phyloP scores from a whole-genome alignment of 257 asterid genomes.

The Solanum clarkiae region DNA sequence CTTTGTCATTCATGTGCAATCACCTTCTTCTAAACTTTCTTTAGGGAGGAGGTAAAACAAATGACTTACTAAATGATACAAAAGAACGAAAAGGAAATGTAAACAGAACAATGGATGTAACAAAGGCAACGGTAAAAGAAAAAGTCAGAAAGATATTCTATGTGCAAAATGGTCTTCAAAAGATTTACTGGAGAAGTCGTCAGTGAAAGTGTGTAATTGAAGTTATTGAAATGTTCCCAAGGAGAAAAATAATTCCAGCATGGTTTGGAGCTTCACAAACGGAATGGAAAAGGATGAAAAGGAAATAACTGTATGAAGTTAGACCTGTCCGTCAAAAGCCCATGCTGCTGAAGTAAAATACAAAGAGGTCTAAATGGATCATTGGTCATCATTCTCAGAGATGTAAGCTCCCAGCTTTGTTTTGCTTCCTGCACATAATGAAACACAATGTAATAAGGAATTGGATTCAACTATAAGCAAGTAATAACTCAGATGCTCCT shows the following conservation, averaged over 20 bases:
- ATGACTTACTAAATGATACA: not conserved
- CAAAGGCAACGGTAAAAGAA: not conserved
- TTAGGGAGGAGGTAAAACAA: not conserved
- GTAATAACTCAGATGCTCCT: not conserved
- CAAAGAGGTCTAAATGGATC: conserved; percentile 71
- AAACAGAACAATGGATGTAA: not conserved
- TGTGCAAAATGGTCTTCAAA: not conserved
- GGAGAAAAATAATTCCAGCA: not conserved
- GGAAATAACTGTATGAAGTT: not conserved
- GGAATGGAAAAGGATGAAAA: not conserved
- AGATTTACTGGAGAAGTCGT: not conserved
- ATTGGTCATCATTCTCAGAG: conserved; percentile 13
- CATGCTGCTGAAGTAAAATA: conserved; percentile 36
- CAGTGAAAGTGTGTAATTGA: not conserved
- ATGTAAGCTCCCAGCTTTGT: conserved; percentile 11
- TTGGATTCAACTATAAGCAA: not conserved
- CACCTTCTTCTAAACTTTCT: not conserved
- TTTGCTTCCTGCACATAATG: conserved; percentile 25
- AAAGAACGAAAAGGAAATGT: not conserved
- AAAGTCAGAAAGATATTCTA: not conserved
- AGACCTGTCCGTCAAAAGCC: conserved; percentile 67
- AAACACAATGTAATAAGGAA: not conserved
- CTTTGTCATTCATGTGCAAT: not conserved
- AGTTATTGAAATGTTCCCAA: not conserved
- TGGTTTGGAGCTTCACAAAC: not conserved